Evolutionary conservation across 2,329 filamentous ascomycete species (phyloP), one percentile per base, ranked within the genome.

Genomic region (Diaporthe amygdali): DNA sequence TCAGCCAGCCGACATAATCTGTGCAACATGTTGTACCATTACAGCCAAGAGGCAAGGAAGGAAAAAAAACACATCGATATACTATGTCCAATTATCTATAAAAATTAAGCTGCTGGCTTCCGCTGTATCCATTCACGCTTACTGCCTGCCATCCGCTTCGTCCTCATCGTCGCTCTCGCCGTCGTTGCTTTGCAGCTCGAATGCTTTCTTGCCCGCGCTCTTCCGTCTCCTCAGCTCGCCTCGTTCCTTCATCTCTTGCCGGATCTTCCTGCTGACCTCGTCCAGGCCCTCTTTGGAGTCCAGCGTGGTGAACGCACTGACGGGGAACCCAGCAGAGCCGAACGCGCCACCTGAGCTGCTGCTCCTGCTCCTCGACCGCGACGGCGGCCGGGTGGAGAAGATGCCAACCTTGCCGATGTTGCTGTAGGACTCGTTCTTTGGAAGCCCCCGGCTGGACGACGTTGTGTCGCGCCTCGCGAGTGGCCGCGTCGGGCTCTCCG

Each of bases 361-460:
- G 76, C 90, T 94, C 64, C 92, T 88, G 76, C 91, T 92, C 70
- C 91, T 88, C 66, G 89, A 92, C n/a, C 94, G 91, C 66, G 93
- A 97, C n/a, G 92, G 88, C 5, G 95, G 95, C 37, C 94, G 88
- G 20, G 94, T 96, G 3, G 95, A 94, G 83, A 98, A 99, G 82
- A 99, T 92, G 73, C 93, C 94, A 75, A 97, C 92, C 61, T 89
- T 91, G 15, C 94, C 93, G 74, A 98, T 92, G 80, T 98, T 96
- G 81, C 92, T 92, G 84, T 98, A 98, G 0, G 94, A 96, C 82
- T 98, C 96, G 84, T 97, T 98, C 72, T 93, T 91, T 10, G 96
- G 95, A 75, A 89, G 84, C 2, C 84, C 83, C 22, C 85, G 84
- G 77, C 87, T 88, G 37, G 87, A 89, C 74, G 83, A 83, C 34